Base-by-base conservation (phyloP, 192 early-diverging fungal species). In the Mortierella alpina region DNA sequence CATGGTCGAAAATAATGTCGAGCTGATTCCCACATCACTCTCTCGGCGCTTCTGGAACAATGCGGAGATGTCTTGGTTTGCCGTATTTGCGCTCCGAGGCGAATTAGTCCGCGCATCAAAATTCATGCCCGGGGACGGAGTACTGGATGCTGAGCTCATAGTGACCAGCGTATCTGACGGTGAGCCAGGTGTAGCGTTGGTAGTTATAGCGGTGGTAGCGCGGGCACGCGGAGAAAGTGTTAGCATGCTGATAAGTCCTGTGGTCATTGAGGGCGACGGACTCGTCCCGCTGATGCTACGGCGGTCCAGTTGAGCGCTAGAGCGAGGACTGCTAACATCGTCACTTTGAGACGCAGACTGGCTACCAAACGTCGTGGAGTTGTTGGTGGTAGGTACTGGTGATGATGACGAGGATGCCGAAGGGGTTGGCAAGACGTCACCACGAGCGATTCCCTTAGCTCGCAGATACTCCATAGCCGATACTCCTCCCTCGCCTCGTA, bases 401-500 rank as follows among this genome's bases (percentile, higher is more conserved):
- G 22, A 15, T 5, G 45, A 7, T 18, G 59, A 52, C 6, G 73
- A 18, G 12, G 53, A 57, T 13, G 60, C 23, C 6, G 59, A 55
- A 11, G 66, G 54, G 0, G 60, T 31, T 1, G n/a, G 14, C 0
- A 58, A 39, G 6, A 52, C 62, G 14, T 68, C 67, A 39, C 74
- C 74, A 44, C 66, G 18, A 2, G 66, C 67, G 12, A 69, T 56
- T 6, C 66, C 42, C 55, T 76, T 76, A 10, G 61, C 51, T 63
- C 74, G 66, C 22, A 76, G 66, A 49, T 76, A 76, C 12, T 76
- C 66, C 74, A 76, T 59, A 1, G 74, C 74, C 1, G 42, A 59
- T 14, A 47, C 53, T 13, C 66, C 67, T 45, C 60, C 59, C n/a
- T 76, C 74, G 22, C 74, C 74, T 31, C 61, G 51, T 4, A 76